Base-by-base conservation (phyloP, 2,329 filamentous ascomycete genomes). In the Alternaria atra region DNA sequence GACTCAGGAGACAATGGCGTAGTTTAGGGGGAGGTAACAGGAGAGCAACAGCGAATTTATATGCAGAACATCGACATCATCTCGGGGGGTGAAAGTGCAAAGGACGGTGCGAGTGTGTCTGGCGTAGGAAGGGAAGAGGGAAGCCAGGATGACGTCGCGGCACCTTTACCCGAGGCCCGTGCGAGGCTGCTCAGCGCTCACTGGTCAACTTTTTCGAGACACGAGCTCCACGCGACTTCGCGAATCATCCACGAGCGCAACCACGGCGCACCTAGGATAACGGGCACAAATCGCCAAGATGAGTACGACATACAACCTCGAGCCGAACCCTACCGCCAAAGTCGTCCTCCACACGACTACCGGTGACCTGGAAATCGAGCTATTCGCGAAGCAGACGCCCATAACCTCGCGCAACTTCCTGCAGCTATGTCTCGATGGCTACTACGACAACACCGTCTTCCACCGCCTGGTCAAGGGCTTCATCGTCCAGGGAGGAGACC, bases 341-440 rank as follows among this genome's bases (percentile, higher is more conserved):
- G 93, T 92, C 58, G 89, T 97, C 68, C 85, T 99, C 42, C 90
- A 96, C 79, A 99, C 95, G 9, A 97, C 92, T 6, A 84, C 90
- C 46, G 95, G 95, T 79, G 94, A 97, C 73, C 86, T 99, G 59
- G 90, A 91, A 37, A 87, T 99, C 80, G 93, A 97, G 79, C 89
- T 99, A 58, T 99, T 97, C 84, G 94, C 94, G 17, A 95, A 95
- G 76, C 95, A 99, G 80, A 91, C 92, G 0, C 95, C 95, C 8
- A 85, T 97, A 64, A 91, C 95, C 27, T 93, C 90, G 75, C 93
- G 94, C 70, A 98, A 97, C 82, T 99, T 99, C 80, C 86, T 99
- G 37, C 95, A 99, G 79, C 90, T 94, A 74, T 95, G 92, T 76
- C 87, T 97, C 69, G 94, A 99, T 77, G 93, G 93, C 69, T 98